phyloP scores from a whole-genome alignment of 768 basidiomycete genomes.

The Trametes villosa region DNA sequence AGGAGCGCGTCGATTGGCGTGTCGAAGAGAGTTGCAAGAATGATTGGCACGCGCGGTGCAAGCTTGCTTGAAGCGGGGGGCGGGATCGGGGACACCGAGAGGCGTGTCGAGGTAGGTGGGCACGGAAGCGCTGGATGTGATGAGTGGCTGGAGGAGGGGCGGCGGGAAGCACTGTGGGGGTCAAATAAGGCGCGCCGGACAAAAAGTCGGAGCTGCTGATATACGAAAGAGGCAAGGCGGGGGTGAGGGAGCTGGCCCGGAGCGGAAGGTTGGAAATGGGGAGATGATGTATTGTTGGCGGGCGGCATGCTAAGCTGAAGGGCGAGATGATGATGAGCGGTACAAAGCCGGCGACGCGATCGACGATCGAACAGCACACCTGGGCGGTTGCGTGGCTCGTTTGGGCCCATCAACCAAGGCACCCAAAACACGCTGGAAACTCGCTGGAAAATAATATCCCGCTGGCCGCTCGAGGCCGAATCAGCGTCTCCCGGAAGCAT shows the following conservation, averaged over 20 bases:
- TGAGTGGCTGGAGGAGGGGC: slow-evolving; percentile 7
- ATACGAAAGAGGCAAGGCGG: slow-evolving; percentile 21
- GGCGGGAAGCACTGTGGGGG: slow-evolving; percentile 8
- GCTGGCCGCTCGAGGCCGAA: slow-evolving; percentile 11
- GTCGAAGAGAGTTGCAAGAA: slow-evolving; percentile 11
- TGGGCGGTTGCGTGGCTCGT: slow-evolving; percentile 16
- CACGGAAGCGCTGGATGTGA: slow-evolving; percentile 4
- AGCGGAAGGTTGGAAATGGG: slow-evolving; percentile 22
- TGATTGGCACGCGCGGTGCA: slow-evolving; percentile 3
- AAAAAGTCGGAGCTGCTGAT: slow-evolving; percentile 21
- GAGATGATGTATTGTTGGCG: slow-evolving; percentile 28
- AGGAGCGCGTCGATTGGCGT: background rate
- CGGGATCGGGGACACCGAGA: slow-evolving; percentile 1
- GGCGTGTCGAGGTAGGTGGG: slow-evolving; percentile 8
- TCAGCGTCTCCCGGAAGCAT: slow-evolving; percentile 12
- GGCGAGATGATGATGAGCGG: slow-evolving; percentile 20
- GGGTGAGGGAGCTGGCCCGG: slow-evolving; percentile 12
- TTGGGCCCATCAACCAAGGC: slow-evolving; percentile 24
- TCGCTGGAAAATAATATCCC: slow-evolving; percentile 13
- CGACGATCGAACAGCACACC: slow-evolving; percentile 23
- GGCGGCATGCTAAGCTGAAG: slow-evolving; percentile 17
- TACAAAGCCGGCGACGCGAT: slow-evolving; percentile 21
- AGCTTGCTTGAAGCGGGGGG: slow-evolving; percentile 7
- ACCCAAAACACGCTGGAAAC: slow-evolving; percentile 19
- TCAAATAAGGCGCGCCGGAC: slow-evolving; percentile 19